Percentiles rank a stretch among this genome's conserved stretches.
phyloP scores from a whole-genome alignment of 2,329 filamentous ascomycete genomes.

The Penicillium sp. region DNA sequence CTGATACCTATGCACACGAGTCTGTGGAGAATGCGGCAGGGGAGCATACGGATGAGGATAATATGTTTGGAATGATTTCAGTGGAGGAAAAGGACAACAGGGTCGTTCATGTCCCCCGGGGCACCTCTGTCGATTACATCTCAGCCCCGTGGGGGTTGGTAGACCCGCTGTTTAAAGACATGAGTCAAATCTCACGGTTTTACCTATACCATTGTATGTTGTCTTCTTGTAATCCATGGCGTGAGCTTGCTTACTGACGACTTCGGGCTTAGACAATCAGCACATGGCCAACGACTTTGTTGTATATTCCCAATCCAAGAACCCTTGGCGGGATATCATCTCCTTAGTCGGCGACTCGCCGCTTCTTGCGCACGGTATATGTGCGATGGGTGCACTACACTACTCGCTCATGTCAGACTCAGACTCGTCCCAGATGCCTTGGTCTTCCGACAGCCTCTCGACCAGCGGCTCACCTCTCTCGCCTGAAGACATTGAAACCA shows the following conservation, averaged over 20 bases:
- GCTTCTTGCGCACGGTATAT: slow-evolving; percentile 49
- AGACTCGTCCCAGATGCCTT: slow-evolving; percentile 37
- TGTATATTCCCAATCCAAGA: slow-evolving; percentile 49
- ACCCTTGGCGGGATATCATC: slow-evolving; percentile 53
- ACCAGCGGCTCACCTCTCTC: slow-evolving; percentile 22
- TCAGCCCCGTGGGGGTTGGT: slow-evolving; percentile 44
- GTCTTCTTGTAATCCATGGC: not conserved
- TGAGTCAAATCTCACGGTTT: slow-evolving; percentile 46
- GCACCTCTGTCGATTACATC: slow-evolving; percentile 19
- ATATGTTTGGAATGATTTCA: not conserved
- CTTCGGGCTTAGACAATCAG: slow-evolving; percentile 31
- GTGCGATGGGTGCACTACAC: slow-evolving; percentile 53
- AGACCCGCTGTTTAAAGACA: slow-evolving; percentile 51
- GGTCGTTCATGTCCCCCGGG: slow-evolving; percentile 19
- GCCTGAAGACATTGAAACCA: slow-evolving; percentile 29
- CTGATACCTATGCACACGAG: slow-evolving; percentile 17
- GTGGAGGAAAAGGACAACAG: slow-evolving; percentile 10
- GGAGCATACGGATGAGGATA: not conserved
- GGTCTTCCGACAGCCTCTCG: slow-evolving; percentile 26
- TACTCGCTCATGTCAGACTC: slow-evolving; percentile 44
- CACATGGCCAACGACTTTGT: slow-evolving; percentile 49
- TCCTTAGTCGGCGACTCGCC: slow-evolving; percentile 48
- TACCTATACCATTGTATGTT: slow-evolving; percentile 50
- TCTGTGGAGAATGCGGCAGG: slow-evolving; percentile 2
- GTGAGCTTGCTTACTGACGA: slow-evolving; percentile 19